Percentiles rank a stretch among this genome's conserved stretches.
These are phyloP conservation scores for Ogataea hybrid DNA, from an alignment of 1,139 yeast species.

Conservation along the genomic window DNA sequence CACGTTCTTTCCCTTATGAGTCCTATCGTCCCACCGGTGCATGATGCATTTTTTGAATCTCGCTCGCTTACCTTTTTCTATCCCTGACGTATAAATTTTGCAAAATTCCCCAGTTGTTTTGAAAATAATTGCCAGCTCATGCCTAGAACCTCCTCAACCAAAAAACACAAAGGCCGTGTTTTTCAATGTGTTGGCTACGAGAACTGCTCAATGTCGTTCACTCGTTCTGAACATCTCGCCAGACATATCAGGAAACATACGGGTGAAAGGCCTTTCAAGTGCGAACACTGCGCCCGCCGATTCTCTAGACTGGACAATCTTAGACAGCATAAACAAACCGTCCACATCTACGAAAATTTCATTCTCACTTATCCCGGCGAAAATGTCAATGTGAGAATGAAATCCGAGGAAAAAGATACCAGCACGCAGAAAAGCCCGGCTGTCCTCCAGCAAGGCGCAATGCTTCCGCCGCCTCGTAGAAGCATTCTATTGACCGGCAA, in stretches of 20 bases:
- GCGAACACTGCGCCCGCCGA: constrained; percentile 76
- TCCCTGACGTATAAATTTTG: not conserved
- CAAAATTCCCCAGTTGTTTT: not conserved
- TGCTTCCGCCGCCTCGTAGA: constrained; percentile 32
- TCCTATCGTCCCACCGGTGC: not conserved
- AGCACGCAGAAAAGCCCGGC: constrained; percentile 6
- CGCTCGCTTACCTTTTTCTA: constrained; percentile 7
- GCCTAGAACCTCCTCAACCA: constrained; percentile 4
- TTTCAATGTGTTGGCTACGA: constrained; percentile 88
- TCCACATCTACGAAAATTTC: constrained; percentile 74
- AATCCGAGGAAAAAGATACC: constrained; percentile 17
- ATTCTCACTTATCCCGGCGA: constrained; percentile 34
- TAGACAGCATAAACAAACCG: constrained; percentile 91
- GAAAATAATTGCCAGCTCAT: not conserved
- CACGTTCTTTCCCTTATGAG: not conserved
- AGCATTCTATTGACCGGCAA: constrained; percentile 15
- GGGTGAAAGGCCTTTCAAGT: constrained; percentile 91
- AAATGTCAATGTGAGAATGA: constrained; percentile 28
- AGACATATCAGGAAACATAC: constrained; percentile 92
- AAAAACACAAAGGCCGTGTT: constrained; percentile 53
- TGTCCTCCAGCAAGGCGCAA: constrained; percentile 22
- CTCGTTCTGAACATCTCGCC: constrained; percentile 87
- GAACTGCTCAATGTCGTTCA: constrained; percentile 85
- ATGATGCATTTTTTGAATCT: constrained; percentile 7
- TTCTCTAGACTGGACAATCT: constrained; percentile 85